These are phyloP conservation scores for Bruguiera sexangula DNA, from an alignment of 345 rosid genomes.

Conservation along the genomic window DNA sequence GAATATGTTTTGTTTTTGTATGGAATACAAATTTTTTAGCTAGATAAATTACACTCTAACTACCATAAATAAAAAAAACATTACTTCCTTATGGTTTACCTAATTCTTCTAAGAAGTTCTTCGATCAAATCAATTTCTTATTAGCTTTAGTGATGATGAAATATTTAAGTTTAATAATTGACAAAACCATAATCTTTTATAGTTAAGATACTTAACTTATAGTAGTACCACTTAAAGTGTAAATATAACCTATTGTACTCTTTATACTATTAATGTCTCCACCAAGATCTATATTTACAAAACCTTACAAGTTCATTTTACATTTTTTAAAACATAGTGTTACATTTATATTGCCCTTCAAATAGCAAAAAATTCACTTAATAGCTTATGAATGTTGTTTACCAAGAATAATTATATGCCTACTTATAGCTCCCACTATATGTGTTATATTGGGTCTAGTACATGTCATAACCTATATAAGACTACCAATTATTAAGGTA, in stretches of 20 bases:
- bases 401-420: not conserved
- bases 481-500: not conserved
- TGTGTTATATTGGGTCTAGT: no score
- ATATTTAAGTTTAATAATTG: not conserved
- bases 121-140: not conserved
- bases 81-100: not conserved
- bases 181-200: not conserved
- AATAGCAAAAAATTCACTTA: not conserved
- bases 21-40: no score
- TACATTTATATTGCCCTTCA: not conserved
- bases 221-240: not conserved
- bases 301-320: not conserved
- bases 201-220: not conserved
- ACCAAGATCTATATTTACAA: not conserved
- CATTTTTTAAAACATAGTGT: not conserved
- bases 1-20: no score
- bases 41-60: not conserved
- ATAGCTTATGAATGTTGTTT: not conserved
- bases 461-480: not conserved
- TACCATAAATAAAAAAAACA: not conserved
- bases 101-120: not conserved
- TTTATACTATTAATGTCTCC: not conserved
- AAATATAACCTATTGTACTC: not conserved
- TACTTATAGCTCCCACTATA: not conserved
- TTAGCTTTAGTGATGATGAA: not conserved